Percentiles rank a stretch among this genome's conserved stretches.
Evolutionary conservation across 106 monocot species (phyloP).

Genomic region (Phalaenopsis aphrodite): DNA sequence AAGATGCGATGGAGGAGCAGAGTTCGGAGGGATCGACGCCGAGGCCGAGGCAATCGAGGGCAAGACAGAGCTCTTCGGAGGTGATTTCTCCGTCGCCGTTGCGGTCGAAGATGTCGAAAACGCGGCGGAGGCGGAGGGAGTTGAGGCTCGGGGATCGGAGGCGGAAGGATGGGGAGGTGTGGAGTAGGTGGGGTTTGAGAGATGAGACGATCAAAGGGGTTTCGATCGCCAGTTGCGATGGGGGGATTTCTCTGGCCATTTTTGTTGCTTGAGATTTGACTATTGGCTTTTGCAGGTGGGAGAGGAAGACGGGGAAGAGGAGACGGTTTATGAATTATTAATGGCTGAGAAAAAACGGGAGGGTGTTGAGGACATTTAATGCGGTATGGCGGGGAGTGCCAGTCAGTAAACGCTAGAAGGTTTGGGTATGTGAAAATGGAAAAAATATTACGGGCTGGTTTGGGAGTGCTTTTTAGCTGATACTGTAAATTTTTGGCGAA

Average conservation of each 20-base stretch:
- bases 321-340: too few relatives aligned
- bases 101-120: constrained; percentile 67
- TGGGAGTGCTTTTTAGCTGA: too few relatives aligned
- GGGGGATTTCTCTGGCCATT: constrained; percentile 3
- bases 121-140: constrained; percentile 56
- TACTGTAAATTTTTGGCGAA: too few relatives aligned
- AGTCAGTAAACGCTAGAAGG: not conserved
- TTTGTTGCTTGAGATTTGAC: not conserved
- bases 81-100: constrained; percentile 31
- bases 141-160: constrained; percentile 52
- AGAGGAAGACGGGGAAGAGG: not conserved
- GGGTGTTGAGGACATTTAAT: not conserved
- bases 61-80: constrained; percentile 1
- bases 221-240: not conserved
- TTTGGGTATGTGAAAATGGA: too few relatives aligned
- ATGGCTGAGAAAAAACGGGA: not conserved
- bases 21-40: constrained; percentile 8
- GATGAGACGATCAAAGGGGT: not conserved
- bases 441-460: too few relatives aligned
- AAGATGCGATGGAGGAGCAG: constrained; percentile 10
- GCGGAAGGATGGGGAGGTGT: constrained; percentile 40
- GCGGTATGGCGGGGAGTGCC: not conserved
- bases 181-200: not conserved
- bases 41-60: constrained; percentile 16
- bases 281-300: not conserved